Evolutionary conservation across 2,329 filamentous ascomycete genomes (phyloP).

Genomic region (Talaromyces piceae): DNA sequence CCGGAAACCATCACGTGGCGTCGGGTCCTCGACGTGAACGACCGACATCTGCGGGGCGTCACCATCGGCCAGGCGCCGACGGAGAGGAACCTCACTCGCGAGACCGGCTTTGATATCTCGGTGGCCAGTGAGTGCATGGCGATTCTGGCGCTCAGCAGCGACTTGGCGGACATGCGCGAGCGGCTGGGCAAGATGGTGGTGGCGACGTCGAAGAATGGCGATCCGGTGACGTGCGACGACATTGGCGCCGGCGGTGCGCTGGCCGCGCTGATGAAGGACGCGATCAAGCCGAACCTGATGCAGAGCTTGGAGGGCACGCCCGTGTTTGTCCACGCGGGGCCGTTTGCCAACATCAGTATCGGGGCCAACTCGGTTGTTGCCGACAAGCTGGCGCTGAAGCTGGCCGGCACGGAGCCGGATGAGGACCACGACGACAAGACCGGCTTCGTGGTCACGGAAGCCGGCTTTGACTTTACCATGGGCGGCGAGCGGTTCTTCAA

Average conservation of each 20-base stretch:
- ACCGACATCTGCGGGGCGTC: constrained; percentile 82
- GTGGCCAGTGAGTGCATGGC: constrained; percentile 98
- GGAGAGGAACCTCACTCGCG: constrained; percentile 78
- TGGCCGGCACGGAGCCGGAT: constrained; percentile 86
- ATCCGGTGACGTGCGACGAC: constrained; percentile 93
- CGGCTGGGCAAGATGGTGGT: constrained; percentile 93
- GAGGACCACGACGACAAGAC: constrained; percentile 76
- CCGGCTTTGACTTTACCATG: constrained; percentile 99
- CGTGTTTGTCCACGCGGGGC: constrained; percentile 93
- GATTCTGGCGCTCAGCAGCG: constrained; percentile 86
- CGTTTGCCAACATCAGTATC: constrained; percentile 97
- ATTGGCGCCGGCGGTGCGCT: constrained; percentile 87
- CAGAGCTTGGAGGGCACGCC: constrained; percentile 95
- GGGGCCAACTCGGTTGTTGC: constrained; percentile 93
- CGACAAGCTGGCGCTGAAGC: constrained; percentile 91
- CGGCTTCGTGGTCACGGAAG: constrained; percentile 92
- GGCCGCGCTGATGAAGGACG: constrained; percentile 92
- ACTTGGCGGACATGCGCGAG: constrained; percentile 81
- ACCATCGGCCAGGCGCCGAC: constrained; percentile 83
- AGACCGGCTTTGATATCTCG: constrained; percentile 95
- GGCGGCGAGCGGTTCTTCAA: constrained; percentile 99
- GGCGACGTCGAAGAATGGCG: constrained; percentile 73
- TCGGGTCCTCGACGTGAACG: constrained; percentile 93
- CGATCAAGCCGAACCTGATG: constrained; percentile 98
- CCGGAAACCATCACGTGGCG: constrained; percentile 96